Evolutionary conservation across 345 rosid species (phyloP).

Genomic region (Corchorus capsularis): DNA sequence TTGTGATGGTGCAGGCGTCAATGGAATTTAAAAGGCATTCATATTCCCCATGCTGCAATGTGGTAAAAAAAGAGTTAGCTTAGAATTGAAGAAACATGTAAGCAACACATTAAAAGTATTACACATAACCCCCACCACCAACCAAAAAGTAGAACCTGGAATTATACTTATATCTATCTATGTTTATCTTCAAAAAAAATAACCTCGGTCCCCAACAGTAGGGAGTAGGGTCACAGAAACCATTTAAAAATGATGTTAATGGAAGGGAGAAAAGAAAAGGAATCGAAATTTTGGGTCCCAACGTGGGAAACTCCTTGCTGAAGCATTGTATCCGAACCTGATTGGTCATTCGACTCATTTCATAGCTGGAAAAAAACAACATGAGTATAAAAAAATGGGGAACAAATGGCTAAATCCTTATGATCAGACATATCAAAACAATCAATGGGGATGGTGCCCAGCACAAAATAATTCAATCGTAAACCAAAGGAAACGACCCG

Average conservation of each 20-base stretch:
- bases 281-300: not conserved
- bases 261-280: too few species aligned
- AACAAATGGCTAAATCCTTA: not conserved
- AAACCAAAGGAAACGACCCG: too few species aligned
- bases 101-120: not conserved
- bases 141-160: not conserved
- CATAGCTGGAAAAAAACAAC: not conserved
- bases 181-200: too few species aligned
- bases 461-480: too few species aligned
- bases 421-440: too few species aligned
- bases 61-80: not conserved
- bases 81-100: not conserved
- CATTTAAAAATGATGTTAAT: not conserved
- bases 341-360: not conserved
- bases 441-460: too few species aligned
- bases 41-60: slow-evolving; percentile 56
- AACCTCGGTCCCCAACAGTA: not conserved
- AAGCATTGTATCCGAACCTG: not conserved
- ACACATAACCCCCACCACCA: not conserved
- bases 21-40: slow-evolving; percentile 58
- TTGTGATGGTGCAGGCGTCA: slow-evolving; percentile 56
- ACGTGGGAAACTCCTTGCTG: not conserved
- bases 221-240: not conserved
- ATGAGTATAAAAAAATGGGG: not conserved
- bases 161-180: not conserved